A percentile compares a stretch with the other conserved stretches of the same genome.
These are phyloP conservation scores for Meyerozyma guilliermondii DNA, from an alignment of 1,139 yeast species.

Conservation along the genomic window DNA sequence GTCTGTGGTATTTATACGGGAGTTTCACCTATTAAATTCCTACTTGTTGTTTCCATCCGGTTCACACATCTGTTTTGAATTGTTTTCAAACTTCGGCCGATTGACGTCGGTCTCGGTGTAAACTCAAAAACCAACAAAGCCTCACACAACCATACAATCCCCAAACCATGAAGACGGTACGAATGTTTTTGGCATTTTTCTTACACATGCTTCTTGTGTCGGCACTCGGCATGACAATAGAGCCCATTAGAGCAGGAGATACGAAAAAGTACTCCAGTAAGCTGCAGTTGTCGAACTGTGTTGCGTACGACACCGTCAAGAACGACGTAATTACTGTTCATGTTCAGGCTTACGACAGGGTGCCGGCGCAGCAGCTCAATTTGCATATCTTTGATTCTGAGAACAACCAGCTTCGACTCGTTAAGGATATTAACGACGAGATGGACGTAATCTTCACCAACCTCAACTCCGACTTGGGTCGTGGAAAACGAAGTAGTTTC, in stretches of 20 bases:
- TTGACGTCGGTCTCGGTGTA: too few relatives aligned
- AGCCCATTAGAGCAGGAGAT: constrained; percentile 22
- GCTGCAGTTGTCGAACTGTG: constrained; percentile 28
- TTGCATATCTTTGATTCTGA: constrained; percentile 35
- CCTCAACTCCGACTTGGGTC: constrained; percentile 17
- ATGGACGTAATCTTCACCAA: constrained; percentile 33
- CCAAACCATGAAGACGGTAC: neutral
- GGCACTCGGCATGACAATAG: constrained; percentile 19
- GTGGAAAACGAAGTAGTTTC: neutral
- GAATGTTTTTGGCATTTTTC: neutral
- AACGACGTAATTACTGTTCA: constrained; percentile 35
- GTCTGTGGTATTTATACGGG: too few relatives aligned
- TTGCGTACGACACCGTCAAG: constrained; percentile 33
- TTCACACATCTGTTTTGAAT: too few relatives aligned
- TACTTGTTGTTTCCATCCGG: too few relatives aligned
- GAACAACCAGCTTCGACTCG: constrained; percentile 28
- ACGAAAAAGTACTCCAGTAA: constrained; percentile 20
- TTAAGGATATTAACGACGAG: constrained; percentile 25
- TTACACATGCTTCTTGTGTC: constrained; percentile 4
- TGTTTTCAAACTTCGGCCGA: too few relatives aligned
- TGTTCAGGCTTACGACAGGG: constrained; percentile 25
- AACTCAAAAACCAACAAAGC: too few relatives aligned
- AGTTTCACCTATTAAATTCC: too few relatives aligned
- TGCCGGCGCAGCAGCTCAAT: constrained; percentile 32
- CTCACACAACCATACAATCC: too few relatives aligned